Conservation (phyloP, 805 yeast genomes). For the Torulaspora quercuum region DNA sequence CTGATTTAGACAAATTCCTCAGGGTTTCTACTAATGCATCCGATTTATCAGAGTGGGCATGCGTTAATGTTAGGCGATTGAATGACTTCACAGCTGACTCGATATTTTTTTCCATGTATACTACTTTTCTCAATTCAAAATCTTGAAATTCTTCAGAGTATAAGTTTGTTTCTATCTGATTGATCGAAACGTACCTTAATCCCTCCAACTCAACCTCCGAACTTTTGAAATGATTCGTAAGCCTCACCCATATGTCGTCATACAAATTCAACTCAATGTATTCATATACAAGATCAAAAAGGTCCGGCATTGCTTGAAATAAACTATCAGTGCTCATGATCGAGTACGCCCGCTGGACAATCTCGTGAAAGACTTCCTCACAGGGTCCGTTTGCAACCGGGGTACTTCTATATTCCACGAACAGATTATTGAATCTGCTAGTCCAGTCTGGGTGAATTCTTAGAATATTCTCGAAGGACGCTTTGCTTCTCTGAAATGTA, state of each 20-base stretch:
- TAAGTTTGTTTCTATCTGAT: constrained; percentile 47
- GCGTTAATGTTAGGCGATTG: constrained; percentile 44
- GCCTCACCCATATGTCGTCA: constrained; percentile 59
- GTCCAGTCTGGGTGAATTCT: constrained; percentile 18
- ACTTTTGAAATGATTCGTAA: constrained; percentile 31
- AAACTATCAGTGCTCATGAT: constrained; percentile 15
- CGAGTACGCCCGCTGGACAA: constrained; percentile 26
- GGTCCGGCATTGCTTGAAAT: constrained; percentile 30
- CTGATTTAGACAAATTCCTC: constrained; percentile 43
- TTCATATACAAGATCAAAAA: constrained; percentile 55
- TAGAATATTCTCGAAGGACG: constrained; percentile 17
- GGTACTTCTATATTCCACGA: constrained; percentile 34
- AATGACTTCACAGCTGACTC: constrained; percentile 51
- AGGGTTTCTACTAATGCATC: constrained; percentile 51
- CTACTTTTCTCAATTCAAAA: constrained; percentile 32
- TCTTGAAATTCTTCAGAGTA: constrained; percentile 34
- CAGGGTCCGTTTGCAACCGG: constrained; percentile 33
- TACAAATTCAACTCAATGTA: constrained; percentile 70
- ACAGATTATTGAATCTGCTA: constrained; percentile 39
- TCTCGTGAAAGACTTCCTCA: constrained; percentile 27
- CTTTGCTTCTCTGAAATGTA: constrained; percentile 6
- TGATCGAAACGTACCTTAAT: constrained; percentile 37
- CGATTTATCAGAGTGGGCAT: constrained; percentile 48
- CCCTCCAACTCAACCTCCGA: constrained; percentile 24
- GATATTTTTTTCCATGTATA: constrained; percentile 43